Base-by-base conservation (phyloP, 352 stramenopile species). In the Phytopythium ostracodes region DNA sequence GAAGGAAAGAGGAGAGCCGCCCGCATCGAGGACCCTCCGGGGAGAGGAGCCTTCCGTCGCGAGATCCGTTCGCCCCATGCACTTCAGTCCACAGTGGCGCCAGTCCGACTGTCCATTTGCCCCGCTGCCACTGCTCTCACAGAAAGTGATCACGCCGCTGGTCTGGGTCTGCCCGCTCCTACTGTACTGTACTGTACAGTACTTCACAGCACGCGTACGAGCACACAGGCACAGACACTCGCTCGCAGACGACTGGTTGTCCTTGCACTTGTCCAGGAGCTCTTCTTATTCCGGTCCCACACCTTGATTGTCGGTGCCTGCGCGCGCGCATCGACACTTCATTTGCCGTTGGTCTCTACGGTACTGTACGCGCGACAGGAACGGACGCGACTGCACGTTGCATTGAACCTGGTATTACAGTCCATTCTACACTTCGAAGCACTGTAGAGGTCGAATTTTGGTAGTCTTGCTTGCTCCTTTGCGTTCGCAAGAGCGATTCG, bases 61-160 rank as follows among this genome's bases (percentile, higher is more conserved):
- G 17, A 47, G 36, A 35, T 29, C 55, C 42, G 55, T 40, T 60
- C 55, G 55, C 12, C 27, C 55, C 55, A 24, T 60, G 55, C 55
- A 60, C 55, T 60, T 60, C 55, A 52, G 54, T 24, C 36, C 22
- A 17, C 11, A 51, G 55, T 60, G 55, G 18, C 55, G 55, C 14
- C 55, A 60, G 55, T 40, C 17, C 36, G 51, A 57, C 31, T 56
- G 27, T 56, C 46, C 22, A 9, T 5, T n/a, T 24, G 46, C 24
- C 9, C 29, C 7, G 46, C 14, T 2, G 33, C 12, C 4, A 33
- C 9, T 52, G 22, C 18, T 33, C 35, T 18, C 42, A 47, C 42
- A 47, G 42, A 47, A 20, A 47, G 18, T 47, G 42, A 20, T 47
- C 18, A 20, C 3, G 20, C 24, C 10, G 14, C 25, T 0, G 4